Base-by-base conservation (phyloP, 129 eudicot genomes). In the Chrysanthemum seticuspe region DNA sequence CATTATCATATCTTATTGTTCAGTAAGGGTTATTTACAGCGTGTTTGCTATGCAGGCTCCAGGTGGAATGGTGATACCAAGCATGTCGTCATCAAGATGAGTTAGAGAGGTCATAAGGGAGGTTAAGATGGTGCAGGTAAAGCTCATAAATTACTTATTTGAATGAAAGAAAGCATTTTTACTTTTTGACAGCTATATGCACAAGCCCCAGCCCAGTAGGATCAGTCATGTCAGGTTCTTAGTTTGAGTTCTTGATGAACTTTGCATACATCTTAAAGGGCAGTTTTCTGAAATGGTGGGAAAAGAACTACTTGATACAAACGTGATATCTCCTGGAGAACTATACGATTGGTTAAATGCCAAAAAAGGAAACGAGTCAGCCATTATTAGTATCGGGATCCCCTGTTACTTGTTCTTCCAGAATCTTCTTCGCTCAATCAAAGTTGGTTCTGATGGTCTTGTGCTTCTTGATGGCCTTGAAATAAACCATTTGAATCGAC, bases 121-220 rank as follows among this genome's bases (percentile, higher is more conserved):
- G 81, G 97, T 94, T 56, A 86, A 84, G 77, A 94, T 94, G 96
- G 89, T 94, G 50, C 98, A 94, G 98, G 98, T 94, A 84, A 65
- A 45, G 8, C 48, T 18, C 63, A 3, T 58, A 19, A 58, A 36
- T 36, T 36, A 36, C 45, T 6, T 36, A 36, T n/a, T n/a, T n/a
- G n/a, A n/a, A n/a, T n/a, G 9, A 36, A 51, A 12, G 56, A 11
- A n/a, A 52, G 57, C 18, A 36, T 36, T 36, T 36, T 36, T 2
- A 36, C 45, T 36, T 36, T 7, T 36, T 36, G 45, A 36, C 45
- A 36, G 8, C 5, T 36, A 23, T 3, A 1, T 23, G 15, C 14
- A 2, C 40, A 60, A 21, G 23, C 6, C 1, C n/a, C 10, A 60
- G 34, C 65, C 65, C 65, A 23, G 12, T 60, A 27, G 31, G 36